Evolutionary conservation across 139 green algal genomes (phyloP), one percentile per base, ranked within the genome.

Genomic region (Chlamydomonas incerta): DNA sequence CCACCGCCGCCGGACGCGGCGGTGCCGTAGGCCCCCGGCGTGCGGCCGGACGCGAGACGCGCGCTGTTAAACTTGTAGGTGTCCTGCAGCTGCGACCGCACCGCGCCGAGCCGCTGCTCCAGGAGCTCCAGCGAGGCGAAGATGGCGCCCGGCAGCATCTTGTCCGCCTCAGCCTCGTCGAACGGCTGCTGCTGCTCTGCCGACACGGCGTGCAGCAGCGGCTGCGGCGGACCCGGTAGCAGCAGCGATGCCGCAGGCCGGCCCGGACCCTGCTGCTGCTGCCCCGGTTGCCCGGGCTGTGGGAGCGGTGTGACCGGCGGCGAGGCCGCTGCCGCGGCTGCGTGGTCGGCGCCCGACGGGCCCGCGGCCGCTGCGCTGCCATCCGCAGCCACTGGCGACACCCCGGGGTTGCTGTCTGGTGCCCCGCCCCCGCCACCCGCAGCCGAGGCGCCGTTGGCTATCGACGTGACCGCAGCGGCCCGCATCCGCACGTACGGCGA

Each of bases 91-190:
- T 77, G 66, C 0, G 69, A 63, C 15, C 82, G 80, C n/a, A 85
- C 76, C 13, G 46, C 41, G 0, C 41, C 24, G 8, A 93, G 76
- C 69, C 90, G 81, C 73, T 82, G 66, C 74, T 93, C 87, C 26
- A 93, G 81, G 4, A 89, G 75, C 37, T 93, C 87, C 26, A 93
- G 63, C 5, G 74, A 70, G 62, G 58, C 73, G 65, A 86, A 90
- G 4, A 92, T 55, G 24, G 71, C 55, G 6, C 68, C 85, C 6
- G 89, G 63, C 18, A 86, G 69, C 1, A 71, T 20, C 24, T 66
- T 74, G 35, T 87, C 70, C 17, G 37, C 63, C 18, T 68, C 60
- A 0, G 50, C 47, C 41, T 88, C 83, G 34, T 83, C 72, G 2
- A 15, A 37, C 0, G 63, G 77, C 11, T 29, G 63, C 77, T 50